These are phyloP conservation scores for Phialemonium atrogriseum DNA, from an alignment of 2,329 filamentous ascomycete genomes.

Conservation along the genomic window DNA sequence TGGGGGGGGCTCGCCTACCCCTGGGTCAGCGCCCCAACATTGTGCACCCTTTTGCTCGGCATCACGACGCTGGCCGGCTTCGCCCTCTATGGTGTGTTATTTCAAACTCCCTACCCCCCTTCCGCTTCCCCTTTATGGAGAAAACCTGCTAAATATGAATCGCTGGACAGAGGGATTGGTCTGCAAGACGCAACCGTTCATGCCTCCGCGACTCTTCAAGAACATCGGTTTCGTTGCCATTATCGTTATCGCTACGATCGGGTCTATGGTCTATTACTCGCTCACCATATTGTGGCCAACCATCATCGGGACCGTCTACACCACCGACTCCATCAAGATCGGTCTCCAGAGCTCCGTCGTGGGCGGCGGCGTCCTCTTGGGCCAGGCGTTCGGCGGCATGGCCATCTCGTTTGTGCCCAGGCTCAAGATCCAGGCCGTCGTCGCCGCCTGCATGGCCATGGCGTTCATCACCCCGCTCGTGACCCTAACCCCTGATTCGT, in stretches of 20 bases:
- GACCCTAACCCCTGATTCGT: conserved; percentile 17
- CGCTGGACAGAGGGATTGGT: conserved; percentile 23
- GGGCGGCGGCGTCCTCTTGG: conserved; percentile 31
- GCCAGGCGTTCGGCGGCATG: conserved; percentile 27
- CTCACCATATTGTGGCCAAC: conserved; percentile 35
- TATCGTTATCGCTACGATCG: conserved; percentile 27
- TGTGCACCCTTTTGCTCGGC: conserved; percentile 29
- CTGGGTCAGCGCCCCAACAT: conserved; percentile 31
- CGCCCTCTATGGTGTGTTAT: conserved; percentile 25
- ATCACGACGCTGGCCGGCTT: conserved; percentile 24
- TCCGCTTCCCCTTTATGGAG: not conserved
- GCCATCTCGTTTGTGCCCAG: conserved; percentile 26
- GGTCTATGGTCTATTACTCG: conserved; percentile 36
- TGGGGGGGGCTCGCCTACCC: conserved; percentile 32
- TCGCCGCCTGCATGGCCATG: conserved; percentile 20
- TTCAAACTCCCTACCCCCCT: no score
- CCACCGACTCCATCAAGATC: conserved; percentile 25
- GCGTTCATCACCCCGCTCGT: conserved; percentile 24
- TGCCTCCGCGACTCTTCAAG: conserved; percentile 33
- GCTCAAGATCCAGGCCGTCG: conserved; percentile 25
- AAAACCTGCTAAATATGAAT: conserved; percentile 3
- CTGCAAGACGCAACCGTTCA: conserved; percentile 27
- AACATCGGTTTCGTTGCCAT: conserved; percentile 30
- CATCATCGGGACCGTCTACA: conserved; percentile 32
- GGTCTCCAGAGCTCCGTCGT: conserved; percentile 33